These are phyloP conservation scores for Sporobolomyces phaffii DNA, from an alignment of 768 basidiomycete species.

Conservation along the genomic window DNA sequence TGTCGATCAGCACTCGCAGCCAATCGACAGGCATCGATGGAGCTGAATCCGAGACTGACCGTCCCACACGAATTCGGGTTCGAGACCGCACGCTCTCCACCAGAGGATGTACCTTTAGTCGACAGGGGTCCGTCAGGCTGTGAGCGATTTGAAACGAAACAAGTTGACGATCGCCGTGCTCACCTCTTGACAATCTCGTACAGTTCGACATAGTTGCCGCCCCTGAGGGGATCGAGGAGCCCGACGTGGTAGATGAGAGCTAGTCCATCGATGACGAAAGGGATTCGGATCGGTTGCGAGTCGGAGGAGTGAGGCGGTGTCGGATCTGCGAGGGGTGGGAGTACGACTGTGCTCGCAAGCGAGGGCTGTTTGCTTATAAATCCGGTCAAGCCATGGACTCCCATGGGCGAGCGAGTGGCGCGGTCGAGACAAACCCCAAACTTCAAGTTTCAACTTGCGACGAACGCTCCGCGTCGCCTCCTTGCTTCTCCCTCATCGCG, in stretches of 20 bases:
- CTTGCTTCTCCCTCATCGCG: no score
- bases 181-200: not conserved
- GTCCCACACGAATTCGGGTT: conserved; percentile 35
- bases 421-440: no score
- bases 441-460: no score
- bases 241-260: conserved; percentile 25
- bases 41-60: conserved; percentile 13
- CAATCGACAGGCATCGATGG: no score
- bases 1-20: no score
- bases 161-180: no score
- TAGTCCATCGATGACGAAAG: conserved; percentile 22
- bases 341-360: not conserved
- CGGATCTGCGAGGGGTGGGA: not conserved
- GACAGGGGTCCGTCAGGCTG: not conserved
- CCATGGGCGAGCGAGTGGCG: conserved; percentile 13
- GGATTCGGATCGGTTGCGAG: not conserved
- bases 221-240: conserved; percentile 17
- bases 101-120: conserved; percentile 11
- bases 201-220: conserved; percentile 21
- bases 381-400: conserved; percentile 27
- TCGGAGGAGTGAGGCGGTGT: not conserved
- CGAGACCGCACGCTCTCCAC: conserved; percentile 22
- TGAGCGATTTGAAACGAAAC: no score
- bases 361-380: conserved; percentile 18
- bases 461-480: no score